Evolutionary conservation across 225 moss, liverwort and hornwort species (phyloP).

Genomic region (Neckera pumila): DNA sequence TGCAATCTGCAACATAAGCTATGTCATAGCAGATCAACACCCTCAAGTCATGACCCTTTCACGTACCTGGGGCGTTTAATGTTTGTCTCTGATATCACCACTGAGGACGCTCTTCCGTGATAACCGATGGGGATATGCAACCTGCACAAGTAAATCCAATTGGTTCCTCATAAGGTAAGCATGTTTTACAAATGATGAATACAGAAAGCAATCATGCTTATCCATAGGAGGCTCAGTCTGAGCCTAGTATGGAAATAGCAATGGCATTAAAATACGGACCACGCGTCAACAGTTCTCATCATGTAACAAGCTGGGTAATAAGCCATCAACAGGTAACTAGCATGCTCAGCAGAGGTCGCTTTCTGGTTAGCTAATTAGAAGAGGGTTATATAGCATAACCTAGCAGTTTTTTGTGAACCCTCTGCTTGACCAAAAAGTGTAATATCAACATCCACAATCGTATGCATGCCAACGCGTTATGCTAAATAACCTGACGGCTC

Average conservation of each 20-base stretch:
- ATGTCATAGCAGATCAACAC: neutral
- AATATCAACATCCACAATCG: neutral
- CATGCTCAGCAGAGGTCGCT: neutral
- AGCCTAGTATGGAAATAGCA: neutral
- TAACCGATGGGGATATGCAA: slow-evolving; percentile 84
- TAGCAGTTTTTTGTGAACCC: neutral
- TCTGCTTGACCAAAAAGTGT: neutral
- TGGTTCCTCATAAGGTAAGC: neutral
- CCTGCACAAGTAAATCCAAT: slow-evolving; percentile 33
- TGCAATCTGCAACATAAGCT: neutral
- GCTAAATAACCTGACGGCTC: neutral
- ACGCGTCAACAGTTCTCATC: neutral
- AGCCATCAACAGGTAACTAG: neutral
- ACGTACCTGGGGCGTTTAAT: slow-evolving; percentile 75
- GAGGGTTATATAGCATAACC: neutral
- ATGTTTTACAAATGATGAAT: neutral
- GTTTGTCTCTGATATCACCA: slow-evolving; percentile 63
- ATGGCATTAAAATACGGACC: neutral
- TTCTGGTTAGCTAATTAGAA: neutral
- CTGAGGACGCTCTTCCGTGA: slow-evolving; percentile 88
- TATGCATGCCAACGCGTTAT: neutral
- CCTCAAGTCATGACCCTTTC: neutral
- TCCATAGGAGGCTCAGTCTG: neutral
- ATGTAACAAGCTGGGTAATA: neutral
- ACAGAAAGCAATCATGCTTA: neutral